phyloP scores from a whole-genome alignment of 805 yeast species.

The Lipomyces orientalis region DNA sequence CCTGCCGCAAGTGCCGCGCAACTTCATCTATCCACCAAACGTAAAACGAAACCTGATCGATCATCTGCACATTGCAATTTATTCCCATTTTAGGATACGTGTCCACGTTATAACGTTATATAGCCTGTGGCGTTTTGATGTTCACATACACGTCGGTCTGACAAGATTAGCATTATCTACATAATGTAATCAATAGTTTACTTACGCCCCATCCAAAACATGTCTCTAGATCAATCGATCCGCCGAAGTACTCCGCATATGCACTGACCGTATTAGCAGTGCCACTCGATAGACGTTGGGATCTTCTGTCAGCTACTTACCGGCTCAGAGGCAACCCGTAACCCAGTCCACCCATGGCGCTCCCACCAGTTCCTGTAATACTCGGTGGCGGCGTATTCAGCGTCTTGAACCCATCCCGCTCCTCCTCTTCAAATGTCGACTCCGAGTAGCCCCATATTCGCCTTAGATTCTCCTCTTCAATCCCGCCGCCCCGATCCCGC shows the following conservation, averaged over 20 bases:
- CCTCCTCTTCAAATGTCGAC: constrained; percentile 70
- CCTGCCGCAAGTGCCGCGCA: too few relatives aligned
- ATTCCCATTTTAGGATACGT: too few relatives aligned
- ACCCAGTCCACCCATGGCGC: constrained; percentile 90
- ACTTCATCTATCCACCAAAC: too few relatives aligned
- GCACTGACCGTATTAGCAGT: constrained; percentile 49
- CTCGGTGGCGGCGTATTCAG: constrained; percentile 64
- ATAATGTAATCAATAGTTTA: not conserved
- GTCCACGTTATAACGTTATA: too few relatives aligned
- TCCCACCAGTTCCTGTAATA: constrained; percentile 61
- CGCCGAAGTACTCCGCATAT: constrained; percentile 75
- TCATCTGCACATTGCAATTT: too few relatives aligned
- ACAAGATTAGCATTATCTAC: constrained; percentile 5
- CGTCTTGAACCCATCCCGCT: constrained; percentile 57
- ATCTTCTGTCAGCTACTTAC: not conserved
- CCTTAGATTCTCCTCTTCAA: constrained; percentile 65
- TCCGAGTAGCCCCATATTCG: constrained; percentile 86
- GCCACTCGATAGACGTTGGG: not conserved
- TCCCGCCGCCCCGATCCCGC: constrained; percentile 90
- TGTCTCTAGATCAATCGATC: constrained; percentile 69
- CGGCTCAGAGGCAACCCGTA: constrained; percentile 85
- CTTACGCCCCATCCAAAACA: constrained; percentile 69
- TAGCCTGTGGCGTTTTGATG: constrained; percentile 14
- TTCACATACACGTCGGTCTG: constrained; percentile 39
- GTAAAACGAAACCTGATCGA: too few relatives aligned